These are phyloP conservation scores for Taphrina communis DNA, from an alignment of 1,139 yeast species.

Conservation along the genomic window DNA sequence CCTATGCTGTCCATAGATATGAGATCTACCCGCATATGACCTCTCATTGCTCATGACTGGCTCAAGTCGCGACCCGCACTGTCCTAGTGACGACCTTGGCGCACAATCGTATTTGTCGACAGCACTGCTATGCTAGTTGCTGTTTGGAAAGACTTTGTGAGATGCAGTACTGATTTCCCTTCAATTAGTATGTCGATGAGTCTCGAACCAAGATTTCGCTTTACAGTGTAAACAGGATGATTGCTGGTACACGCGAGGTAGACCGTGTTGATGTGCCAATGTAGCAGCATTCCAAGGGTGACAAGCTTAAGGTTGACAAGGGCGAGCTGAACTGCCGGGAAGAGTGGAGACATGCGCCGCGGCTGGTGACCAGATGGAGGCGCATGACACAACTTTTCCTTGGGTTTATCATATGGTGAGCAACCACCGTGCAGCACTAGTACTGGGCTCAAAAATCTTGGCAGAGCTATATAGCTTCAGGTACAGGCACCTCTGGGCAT, in stretches of 20 bases:
- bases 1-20: constrained; percentile 12
- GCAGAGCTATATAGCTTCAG: no score
- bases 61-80: neutral
- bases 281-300: neutral
- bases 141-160: no score
- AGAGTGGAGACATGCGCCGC: constrained; percentile 7
- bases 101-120: neutral
- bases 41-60: constrained; percentile 20
- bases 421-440: neutral
- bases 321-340: neutral
- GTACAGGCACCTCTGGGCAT: no score
- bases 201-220: no score
- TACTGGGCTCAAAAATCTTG: neutral
- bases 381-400: constrained; percentile 4
- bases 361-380: constrained; percentile 11
- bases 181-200: no score
- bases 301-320: neutral
- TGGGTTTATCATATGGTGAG: neutral
- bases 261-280: neutral
- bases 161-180: no score
- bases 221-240: no score
- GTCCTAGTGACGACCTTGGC: neutral
- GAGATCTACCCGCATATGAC: constrained; percentile 18
- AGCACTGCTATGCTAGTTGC: no score
- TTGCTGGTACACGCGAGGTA: neutral